These are phyloP conservation scores for Bryum argenteum DNA, from an alignment of 225 moss, liverwort and hornwort species.

Conservation along the genomic window DNA sequence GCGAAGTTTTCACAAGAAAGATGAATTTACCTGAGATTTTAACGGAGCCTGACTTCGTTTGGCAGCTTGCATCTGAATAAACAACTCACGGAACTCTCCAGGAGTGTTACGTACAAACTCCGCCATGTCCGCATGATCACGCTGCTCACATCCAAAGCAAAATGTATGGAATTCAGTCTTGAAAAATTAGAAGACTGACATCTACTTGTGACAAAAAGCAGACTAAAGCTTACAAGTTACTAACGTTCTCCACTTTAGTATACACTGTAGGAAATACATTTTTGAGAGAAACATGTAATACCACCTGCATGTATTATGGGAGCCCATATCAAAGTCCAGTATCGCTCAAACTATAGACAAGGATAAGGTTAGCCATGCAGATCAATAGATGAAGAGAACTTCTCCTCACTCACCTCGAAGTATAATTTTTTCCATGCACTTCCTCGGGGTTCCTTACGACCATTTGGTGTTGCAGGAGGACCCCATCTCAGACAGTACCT, in stretches of 20 bases:
- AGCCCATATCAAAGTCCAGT: background rate
- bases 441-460: constrained; percentile 73
- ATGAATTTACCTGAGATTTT: constrained; percentile 72
- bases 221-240: constrained; percentile 10
- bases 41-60: constrained; percentile 92
- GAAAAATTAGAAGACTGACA: constrained; percentile 9
- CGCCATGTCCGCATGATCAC: constrained; percentile 90
- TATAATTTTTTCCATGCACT: constrained; percentile 95
- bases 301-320: constrained; percentile 7
- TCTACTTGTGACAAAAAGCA: constrained; percentile 1
- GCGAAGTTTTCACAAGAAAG: constrained; percentile 11
- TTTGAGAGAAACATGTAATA: constrained; percentile 5
- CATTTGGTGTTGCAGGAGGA: constrained; percentile 54
- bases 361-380: constrained; percentile 1
- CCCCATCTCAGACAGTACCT: constrained; percentile 98
- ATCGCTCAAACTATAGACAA: constrained; percentile 1
- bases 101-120: constrained; percentile 87
- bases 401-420: constrained; percentile 71
- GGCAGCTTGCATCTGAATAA: constrained; percentile 98
- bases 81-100: constrained; percentile 88
- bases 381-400: constrained; percentile 4
- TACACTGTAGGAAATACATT: background rate
- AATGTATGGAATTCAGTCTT: constrained; percentile 2
- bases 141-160: constrained; percentile 56
- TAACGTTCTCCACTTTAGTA: constrained; percentile 12